These are phyloP conservation scores for Leersia perrieri DNA, from an alignment of 176 grass and related monocot genomes.

Conservation along the genomic window DNA sequence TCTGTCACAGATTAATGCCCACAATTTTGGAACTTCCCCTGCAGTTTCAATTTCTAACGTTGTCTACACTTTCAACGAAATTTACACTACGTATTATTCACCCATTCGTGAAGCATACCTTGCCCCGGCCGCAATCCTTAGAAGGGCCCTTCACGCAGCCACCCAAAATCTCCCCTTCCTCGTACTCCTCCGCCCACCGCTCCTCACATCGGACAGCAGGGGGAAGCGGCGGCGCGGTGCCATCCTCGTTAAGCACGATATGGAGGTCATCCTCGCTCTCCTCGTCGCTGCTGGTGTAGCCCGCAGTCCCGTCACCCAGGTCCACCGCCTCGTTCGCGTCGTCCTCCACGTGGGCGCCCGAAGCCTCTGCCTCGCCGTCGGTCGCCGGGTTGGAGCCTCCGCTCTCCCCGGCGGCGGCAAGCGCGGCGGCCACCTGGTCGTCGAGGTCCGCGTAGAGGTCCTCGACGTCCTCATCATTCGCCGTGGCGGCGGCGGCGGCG, in stretches of 20 bases:
- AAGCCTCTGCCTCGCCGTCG: slow-evolving; percentile 30
- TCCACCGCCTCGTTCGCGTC: slow-evolving; percentile 40
- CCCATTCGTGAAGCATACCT: slow-evolving; percentile 37
- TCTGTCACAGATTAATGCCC: not conserved
- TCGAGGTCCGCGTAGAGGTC: slow-evolving; percentile 80
- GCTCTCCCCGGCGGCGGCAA: slow-evolving; percentile 44
- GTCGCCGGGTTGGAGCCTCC: slow-evolving; percentile 41
- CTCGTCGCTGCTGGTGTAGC: slow-evolving; percentile 46
- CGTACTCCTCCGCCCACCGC: slow-evolving; percentile 11
- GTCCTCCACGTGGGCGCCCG: slow-evolving; percentile 12
- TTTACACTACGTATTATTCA: not conserved
- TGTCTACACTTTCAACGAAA: not conserved
- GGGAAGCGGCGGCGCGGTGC: slow-evolving; percentile 20
- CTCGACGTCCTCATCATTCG: slow-evolving; percentile 47
- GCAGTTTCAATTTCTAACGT: not conserved
- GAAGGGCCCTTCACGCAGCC: not conserved
- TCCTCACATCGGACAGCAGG: slow-evolving; percentile 12
- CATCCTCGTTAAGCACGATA: slow-evolving; percentile 75
- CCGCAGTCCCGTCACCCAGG: slow-evolving; percentile 46
- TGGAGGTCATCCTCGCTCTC: slow-evolving; percentile 74
- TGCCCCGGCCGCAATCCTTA: slow-evolving; percentile 6
- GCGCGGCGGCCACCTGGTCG: slow-evolving; percentile 46
- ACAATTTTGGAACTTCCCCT: not conserved
- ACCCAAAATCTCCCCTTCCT: slow-evolving; percentile 40
- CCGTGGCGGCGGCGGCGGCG: not conserved